phyloP scores from a whole-genome alignment of 2,329 filamentous ascomycete species.

The Xylaria sp. region DNA sequence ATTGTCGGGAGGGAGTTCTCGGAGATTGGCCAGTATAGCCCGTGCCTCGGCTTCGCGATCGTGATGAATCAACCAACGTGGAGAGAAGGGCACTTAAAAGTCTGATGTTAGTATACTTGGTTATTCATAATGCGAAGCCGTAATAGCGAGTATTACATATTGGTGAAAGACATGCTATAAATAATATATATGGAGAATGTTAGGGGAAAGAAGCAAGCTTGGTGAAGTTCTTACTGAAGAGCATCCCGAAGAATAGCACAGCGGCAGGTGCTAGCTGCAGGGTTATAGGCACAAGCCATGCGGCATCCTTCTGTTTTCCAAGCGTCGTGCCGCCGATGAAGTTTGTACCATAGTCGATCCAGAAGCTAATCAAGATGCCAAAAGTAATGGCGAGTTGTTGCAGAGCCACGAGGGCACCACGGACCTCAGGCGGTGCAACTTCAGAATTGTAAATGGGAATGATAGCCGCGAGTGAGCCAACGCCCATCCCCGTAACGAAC shows the following conservation, averaged over 20 bases:
- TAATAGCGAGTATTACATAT: neutral
- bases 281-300: slow-evolving; percentile 79
- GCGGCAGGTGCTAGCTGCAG: slow-evolving; percentile 75
- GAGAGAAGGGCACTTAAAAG: slow-evolving; percentile 72
- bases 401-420: slow-evolving; percentile 57
- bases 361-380: slow-evolving; percentile 73
- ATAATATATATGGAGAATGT: neutral
- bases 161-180: neutral
- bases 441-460: slow-evolving; percentile 66
- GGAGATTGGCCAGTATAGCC: slow-evolving; percentile 69
- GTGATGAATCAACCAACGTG: slow-evolving; percentile 76
- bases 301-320: slow-evolving; percentile 68
- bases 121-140: neutral
- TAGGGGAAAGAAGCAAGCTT: neutral
- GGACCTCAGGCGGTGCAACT: slow-evolving; percentile 56
- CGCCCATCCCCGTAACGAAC: slow-evolving; percentile 78
- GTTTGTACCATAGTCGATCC: slow-evolving; percentile 73
- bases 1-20: slow-evolving; percentile 69
- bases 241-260: slow-evolving; percentile 74
- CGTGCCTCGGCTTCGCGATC: slow-evolving; percentile 73
- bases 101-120: slow-evolving; percentile 7
- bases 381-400: slow-evolving; percentile 66
- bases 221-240: slow-evolving; percentile 62
- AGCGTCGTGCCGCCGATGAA: slow-evolving; percentile 66
- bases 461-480: slow-evolving; percentile 75